Conservation (phyloP, 495 filamentous ascomycete species). For the Usnea hakonensis region DNA sequence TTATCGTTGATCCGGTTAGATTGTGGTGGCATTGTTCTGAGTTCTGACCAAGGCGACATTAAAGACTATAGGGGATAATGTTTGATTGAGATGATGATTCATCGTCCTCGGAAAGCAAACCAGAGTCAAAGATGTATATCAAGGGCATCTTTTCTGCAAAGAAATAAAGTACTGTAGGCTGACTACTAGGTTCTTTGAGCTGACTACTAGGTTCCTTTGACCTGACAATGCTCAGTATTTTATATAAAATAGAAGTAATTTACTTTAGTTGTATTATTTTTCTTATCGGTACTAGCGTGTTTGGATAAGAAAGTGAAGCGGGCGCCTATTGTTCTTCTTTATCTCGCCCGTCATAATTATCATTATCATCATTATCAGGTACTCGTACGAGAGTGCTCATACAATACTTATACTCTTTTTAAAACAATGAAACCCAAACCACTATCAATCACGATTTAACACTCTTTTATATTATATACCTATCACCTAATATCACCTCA, state of each 20-base stretch:
- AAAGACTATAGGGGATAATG: not conserved
- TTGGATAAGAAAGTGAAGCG: not conserved
- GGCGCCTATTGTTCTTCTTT: not conserved
- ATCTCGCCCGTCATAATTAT: not conserved
- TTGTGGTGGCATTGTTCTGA: not conserved
- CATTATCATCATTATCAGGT: too few species aligned
- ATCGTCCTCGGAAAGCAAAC: not conserved
- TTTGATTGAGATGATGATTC: not conserved
- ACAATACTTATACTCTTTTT: too few species aligned
- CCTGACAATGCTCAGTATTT: too few species aligned
- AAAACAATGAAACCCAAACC: too few species aligned
- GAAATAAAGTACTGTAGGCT: not conserved
- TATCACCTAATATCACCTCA: slow-evolving; percentile 7
- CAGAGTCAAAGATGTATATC: not conserved
- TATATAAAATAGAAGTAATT: too few species aligned
- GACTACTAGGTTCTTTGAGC: too few species aligned
- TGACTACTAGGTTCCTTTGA: too few species aligned
- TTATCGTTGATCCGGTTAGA: not conserved
- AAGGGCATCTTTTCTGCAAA: too few species aligned
- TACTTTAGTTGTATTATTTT: not conserved
- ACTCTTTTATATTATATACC: not conserved
- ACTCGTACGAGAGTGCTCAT: too few species aligned
- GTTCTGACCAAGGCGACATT: not conserved
- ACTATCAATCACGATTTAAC: not conserved
- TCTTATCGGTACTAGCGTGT: not conserved